Conservation (phyloP, 2,329 filamentous ascomycete genomes). For the Penicillium sp. region DNA sequence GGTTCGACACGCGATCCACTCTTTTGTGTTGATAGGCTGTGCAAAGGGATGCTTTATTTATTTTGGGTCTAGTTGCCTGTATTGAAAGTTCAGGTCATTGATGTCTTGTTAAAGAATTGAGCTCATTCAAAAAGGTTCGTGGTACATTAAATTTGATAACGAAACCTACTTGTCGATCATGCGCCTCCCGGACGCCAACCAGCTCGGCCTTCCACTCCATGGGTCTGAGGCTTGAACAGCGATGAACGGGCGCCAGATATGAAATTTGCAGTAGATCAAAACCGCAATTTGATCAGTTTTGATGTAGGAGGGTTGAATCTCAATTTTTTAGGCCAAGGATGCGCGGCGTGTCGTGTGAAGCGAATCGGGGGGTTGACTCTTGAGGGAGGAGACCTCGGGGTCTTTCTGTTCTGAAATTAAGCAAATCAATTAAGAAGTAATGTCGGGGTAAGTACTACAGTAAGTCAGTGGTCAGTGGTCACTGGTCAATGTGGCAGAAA, state of each 20-base stretch:
- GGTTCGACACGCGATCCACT: not conserved
- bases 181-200: not conserved
- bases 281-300: not conserved
- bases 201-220: not conserved
- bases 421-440: not conserved
- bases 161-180: conserved; percentile 8
- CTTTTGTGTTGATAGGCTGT: not conserved
- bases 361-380: not conserved
- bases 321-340: not conserved
- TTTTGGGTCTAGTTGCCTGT: not conserved
- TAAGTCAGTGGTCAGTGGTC: not conserved
- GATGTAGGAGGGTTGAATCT: not conserved
- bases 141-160: conserved; percentile 5
- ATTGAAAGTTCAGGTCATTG: not conserved
- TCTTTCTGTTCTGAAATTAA: not conserved
- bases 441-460: not conserved
- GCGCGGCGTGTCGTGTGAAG: not conserved
- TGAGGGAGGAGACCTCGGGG: not conserved
- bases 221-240: not conserved
- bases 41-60: not conserved
- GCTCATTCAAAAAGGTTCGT: not conserved
- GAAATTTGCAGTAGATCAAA: not conserved
- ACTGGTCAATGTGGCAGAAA: too few species aligned
- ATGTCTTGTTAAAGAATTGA: not conserved
- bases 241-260: not conserved